phyloP scores from a whole-genome alignment of 179 eudicot species.

The Heliamphora pulchella region DNA sequence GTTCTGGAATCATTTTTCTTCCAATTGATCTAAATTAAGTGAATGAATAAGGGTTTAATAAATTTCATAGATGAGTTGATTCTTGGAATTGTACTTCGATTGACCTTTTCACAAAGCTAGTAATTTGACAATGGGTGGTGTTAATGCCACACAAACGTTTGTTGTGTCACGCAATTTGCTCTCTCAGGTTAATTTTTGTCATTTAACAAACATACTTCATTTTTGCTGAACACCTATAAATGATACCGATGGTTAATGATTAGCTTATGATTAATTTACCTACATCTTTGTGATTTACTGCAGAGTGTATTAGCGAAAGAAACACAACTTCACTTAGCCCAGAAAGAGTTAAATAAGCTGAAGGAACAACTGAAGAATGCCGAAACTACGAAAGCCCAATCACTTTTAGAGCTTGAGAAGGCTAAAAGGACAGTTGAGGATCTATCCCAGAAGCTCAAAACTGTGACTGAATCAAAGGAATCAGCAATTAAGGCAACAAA shows the following conservation, averaged over 20 bases:
- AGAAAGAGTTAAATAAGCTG: constrained; percentile 74
- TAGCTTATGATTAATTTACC: not conserved
- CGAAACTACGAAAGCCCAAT: constrained; percentile 71
- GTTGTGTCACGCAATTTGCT: not conserved
- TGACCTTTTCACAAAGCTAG: not conserved
- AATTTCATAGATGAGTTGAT: not conserved
- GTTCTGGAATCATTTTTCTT: not conserved
- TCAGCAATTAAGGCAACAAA: constrained; percentile 49
- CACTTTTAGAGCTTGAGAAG: constrained; percentile 70
- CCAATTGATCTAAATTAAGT: not conserved
- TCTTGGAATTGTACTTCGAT: not conserved
- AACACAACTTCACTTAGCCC: constrained; percentile 66
- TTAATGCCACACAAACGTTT: not conserved
- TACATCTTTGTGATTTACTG: constrained; percentile 14
- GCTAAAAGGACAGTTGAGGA: constrained; percentile 58
- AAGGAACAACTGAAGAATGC: constrained; percentile 76
- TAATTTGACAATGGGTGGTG: not conserved
- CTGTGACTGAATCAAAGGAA: constrained; percentile 52
- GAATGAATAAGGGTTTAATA: not conserved
- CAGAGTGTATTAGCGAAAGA: constrained; percentile 80
- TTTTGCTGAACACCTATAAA: not conserved
- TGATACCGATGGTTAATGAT: not conserved
- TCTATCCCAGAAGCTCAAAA: constrained; percentile 48
- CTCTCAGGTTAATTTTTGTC: not conserved
- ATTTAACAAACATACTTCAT: not conserved